Evolutionary conservation across 1,139 yeast species (phyloP).

Genomic region (Blastobotrys malaysiensis): DNA sequence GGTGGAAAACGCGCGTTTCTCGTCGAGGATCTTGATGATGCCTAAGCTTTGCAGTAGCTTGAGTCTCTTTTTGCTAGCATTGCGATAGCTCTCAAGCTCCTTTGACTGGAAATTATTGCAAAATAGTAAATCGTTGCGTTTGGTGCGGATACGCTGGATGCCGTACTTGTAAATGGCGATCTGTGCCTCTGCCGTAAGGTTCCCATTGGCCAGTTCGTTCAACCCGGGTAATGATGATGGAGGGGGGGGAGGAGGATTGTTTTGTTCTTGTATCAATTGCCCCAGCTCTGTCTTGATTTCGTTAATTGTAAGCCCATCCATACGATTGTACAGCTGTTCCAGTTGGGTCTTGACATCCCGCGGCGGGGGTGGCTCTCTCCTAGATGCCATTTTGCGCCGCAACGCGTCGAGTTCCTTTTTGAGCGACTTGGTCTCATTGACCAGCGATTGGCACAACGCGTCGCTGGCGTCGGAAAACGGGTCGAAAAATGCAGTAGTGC

Average conservation of each 20-base stretch:
- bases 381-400: background rate
- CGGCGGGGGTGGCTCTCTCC: background rate
- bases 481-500: slow-evolving; percentile 5
- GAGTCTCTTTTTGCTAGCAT: slow-evolving; percentile 11
- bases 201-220: too few species aligned
- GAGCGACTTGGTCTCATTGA: slow-evolving; percentile 10
- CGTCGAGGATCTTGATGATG: slow-evolving; percentile 1
- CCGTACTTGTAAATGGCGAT: slow-evolving; percentile 3
- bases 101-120: slow-evolving; percentile 12
- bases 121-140: slow-evolving; percentile 16
- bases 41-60: slow-evolving; percentile 9
- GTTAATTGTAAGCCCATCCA: slow-evolving; percentile 2
- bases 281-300: slow-evolving; percentile 6
- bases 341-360: background rate
- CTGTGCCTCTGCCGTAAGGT: background rate
- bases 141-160: slow-evolving; percentile 12
- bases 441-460: slow-evolving; percentile 6
- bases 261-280: background rate
- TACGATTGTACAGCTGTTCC: slow-evolving; percentile 1
- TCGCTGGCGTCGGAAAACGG: slow-evolving; percentile 13
- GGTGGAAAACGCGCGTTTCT: slow-evolving; percentile 5
- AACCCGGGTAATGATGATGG: background rate
- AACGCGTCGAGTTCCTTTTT: slow-evolving; percentile 7
- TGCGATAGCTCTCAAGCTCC: slow-evolving; percentile 12
- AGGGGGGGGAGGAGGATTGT: background rate